Evolutionary conservation across 2,329 filamentous ascomycete species (phyloP).

Genomic region (Aspergillus viridinutans): DNA sequence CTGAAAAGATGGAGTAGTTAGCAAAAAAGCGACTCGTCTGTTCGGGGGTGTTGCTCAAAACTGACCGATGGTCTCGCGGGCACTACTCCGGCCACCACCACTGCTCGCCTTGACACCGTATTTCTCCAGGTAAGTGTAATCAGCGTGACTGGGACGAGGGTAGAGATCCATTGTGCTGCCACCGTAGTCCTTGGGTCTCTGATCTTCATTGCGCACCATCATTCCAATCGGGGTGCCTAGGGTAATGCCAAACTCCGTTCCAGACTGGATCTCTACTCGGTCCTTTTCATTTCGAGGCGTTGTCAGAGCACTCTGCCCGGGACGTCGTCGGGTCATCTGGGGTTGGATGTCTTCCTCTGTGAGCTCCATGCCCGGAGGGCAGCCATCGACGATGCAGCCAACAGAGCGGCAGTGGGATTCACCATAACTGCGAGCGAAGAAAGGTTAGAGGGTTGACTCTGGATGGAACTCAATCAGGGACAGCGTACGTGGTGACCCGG

Average conservation of each 20-base stretch:
- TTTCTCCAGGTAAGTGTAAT: constrained; percentile 96
- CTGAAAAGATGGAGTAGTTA: constrained; percentile 30
- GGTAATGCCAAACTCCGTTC: constrained; percentile 83
- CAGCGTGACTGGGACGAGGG: constrained; percentile 87
- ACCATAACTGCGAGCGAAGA: constrained; percentile 53
- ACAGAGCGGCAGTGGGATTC: constrained; percentile 90
- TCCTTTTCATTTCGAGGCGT: constrained; percentile 94
- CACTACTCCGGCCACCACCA: constrained; percentile 83
- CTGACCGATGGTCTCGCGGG: constrained; percentile 86
- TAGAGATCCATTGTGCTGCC: constrained; percentile 84
- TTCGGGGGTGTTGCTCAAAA: background rate
- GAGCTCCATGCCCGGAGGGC: constrained; percentile 80
- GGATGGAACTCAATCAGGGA: background rate
- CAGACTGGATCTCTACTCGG: constrained; percentile 84
- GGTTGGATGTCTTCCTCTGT: constrained; percentile 87
- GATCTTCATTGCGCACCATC: constrained; percentile 86
- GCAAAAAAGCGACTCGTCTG: background rate
- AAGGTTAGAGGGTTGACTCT: background rate
- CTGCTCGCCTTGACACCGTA: constrained; percentile 91
- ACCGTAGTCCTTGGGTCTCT: constrained; percentile 87
- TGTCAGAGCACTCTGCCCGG: constrained; percentile 83
- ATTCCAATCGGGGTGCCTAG: constrained; percentile 87
- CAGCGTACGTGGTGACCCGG: constrained; percentile 71
- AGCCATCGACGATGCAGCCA: constrained; percentile 91
- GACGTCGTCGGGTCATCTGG: constrained; percentile 84